Evolutionary conservation across 441 rosid species (phyloP), one percentile per base, ranked within the genome.

Genomic region (Omphalea diandra): DNA sequence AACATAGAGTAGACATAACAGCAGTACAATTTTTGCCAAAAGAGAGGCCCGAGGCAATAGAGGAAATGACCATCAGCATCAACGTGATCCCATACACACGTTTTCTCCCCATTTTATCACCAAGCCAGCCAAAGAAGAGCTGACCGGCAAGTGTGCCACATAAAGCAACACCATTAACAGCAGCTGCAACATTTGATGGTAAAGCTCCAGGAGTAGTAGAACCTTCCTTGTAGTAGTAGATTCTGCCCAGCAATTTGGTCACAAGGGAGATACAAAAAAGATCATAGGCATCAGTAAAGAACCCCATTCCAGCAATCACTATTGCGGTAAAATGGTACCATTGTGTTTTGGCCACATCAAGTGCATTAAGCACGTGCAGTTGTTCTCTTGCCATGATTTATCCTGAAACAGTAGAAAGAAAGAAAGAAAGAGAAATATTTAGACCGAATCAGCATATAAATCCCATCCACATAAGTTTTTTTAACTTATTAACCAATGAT

Each of bases 81-180:
- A 90, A 82, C 7, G 97, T 88, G 81, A 90, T 77, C 17, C 92
- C 94, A 52, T 90, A 90, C 27, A 90, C 96, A 82, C 84, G 85
- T 80, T 90, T 90, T 35, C 96, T 71, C n/a, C 94, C 94, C 72
- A 88, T 12, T 61, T 88, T 90, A 72, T 90, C 92, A 31, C 97
- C 94, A 10, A 90, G 92, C 94, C 96, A 90, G 6, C 96, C 96
- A 43, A 90, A 90, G 80, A 90, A 90, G 65, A 90, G 96, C 75
- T 90, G 97, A 3, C 97, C 94, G 0, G 87, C 75, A 15, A 90
- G 77, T 14, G 94, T 90, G 31, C 94, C 97, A 15, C 86, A 81
- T 46, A 90, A 82, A 0, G 97, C 94, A 1, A 90, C 97, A 1
- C 97, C 94, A 68, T 88, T 90, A 33, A 88, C 97, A 0, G 94